A percentile compares a stretch with the other conserved stretches of the same genome.
phyloP scores from a whole-genome alignment of 208 protist species.

The Leishmania aethiopica region DNA sequence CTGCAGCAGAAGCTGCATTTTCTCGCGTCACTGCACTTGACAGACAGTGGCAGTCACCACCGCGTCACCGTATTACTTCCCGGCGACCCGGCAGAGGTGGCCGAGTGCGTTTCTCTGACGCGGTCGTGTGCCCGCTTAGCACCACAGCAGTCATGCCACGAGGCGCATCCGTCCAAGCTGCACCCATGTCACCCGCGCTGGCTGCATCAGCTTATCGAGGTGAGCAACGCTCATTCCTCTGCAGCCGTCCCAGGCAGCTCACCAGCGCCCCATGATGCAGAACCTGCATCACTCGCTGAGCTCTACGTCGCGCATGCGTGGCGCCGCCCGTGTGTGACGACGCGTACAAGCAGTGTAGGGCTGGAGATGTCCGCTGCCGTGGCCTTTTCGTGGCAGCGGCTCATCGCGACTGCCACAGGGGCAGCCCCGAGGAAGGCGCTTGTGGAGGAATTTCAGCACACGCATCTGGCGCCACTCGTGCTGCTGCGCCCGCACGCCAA shows the following conservation, averaged over 20 bases:
- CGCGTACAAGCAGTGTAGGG: slow-evolving; percentile 14
- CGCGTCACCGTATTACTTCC: slow-evolving; percentile 28
- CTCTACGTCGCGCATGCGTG: slow-evolving; percentile 18
- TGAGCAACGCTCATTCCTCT: slow-evolving; percentile 9
- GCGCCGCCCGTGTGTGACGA: slow-evolving; percentile 28
- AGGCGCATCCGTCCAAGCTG: background rate
- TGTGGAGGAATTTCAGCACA: background rate
- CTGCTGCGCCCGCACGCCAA: background rate
- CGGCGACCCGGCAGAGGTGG: slow-evolving; percentile 16
- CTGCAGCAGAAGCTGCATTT: slow-evolving; percentile 26
- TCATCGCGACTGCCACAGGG: background rate
- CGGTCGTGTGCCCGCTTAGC: slow-evolving; percentile 17
- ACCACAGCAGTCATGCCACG: background rate
- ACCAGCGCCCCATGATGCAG: background rate
- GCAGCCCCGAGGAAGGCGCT: background rate
- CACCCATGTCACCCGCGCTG: slow-evolving; percentile 4
- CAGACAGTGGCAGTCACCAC: slow-evolving; percentile 22
- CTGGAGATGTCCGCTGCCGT: slow-evolving; percentile 5
- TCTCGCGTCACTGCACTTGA: slow-evolving; percentile 32
- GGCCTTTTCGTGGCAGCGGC: background rate
- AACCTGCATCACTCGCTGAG: background rate
- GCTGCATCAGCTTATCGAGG: slow-evolving; percentile 30
- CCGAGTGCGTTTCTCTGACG: slow-evolving; percentile 30
- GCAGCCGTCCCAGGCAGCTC: background rate
- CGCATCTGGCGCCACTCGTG: slow-evolving; percentile 10